These are phyloP conservation scores for Podospora sp. DNA, from an alignment of 495 filamentous ascomycete species.

Conservation along the genomic window DNA sequence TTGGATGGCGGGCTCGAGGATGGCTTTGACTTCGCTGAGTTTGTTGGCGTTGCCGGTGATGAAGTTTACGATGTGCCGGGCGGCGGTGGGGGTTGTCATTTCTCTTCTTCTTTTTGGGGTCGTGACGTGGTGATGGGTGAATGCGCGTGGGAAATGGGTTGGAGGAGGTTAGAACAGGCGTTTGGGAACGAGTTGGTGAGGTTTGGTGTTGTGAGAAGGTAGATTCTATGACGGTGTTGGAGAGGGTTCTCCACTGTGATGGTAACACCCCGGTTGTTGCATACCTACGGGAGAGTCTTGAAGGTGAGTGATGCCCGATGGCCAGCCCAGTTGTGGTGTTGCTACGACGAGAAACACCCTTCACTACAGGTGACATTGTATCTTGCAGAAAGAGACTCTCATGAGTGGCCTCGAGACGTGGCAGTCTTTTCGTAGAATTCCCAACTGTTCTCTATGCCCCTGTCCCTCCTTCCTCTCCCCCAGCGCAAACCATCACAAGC, in stretches of 20 bases:
- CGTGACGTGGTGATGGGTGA: background rate
- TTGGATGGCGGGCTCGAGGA: slow-evolving; percentile 73
- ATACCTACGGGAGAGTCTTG: background rate
- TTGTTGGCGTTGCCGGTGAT: slow-evolving; percentile 97
- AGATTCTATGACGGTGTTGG: background rate
- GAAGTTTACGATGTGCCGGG: slow-evolving; percentile 68
- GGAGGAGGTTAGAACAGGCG: no score
- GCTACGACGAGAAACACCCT: background rate
- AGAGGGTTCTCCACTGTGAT: background rate
- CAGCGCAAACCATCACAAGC: background rate
- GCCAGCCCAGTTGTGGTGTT: background rate
- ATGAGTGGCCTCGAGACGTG: background rate
- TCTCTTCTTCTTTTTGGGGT: no score
- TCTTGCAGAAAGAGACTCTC: background rate
- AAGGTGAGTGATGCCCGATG: background rate
- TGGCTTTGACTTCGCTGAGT: slow-evolving; percentile 81
- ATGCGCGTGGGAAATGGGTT: background rate
- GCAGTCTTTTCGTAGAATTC: background rate
- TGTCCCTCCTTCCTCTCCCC: background rate
- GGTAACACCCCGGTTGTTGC: slow-evolving; percentile 8
- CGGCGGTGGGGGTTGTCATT: slow-evolving; percentile 27
- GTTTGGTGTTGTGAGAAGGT: background rate
- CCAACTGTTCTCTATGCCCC: background rate
- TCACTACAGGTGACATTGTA: background rate
- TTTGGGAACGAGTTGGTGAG: background rate